These are phyloP conservation scores for Aspergillus carlsbadensis DNA, from an alignment of 495 filamentous ascomycete genomes.

Conservation along the genomic window DNA sequence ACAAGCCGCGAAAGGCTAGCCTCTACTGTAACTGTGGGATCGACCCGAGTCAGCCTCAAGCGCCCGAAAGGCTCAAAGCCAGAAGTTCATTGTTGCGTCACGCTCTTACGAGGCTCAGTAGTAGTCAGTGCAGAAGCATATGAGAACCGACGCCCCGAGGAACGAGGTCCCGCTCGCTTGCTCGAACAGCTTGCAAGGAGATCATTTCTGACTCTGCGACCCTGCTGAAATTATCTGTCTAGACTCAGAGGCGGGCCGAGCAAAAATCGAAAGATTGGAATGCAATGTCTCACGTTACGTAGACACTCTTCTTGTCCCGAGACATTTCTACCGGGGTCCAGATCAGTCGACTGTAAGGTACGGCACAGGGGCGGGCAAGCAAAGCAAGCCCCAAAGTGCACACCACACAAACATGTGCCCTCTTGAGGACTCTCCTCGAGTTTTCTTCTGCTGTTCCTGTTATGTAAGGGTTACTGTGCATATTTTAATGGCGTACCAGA, in stretches of 20 bases:
- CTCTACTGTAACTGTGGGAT: background rate
- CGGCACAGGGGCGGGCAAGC: slow-evolving; percentile 9
- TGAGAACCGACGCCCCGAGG: background rate
- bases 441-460: background rate
- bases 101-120: background rate
- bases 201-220: too few species aligned
- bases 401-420: too few species aligned
- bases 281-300: slow-evolving; percentile 8
- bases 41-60: background rate
- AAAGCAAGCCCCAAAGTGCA: too few species aligned
- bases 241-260: too few species aligned
- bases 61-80: background rate
- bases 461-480: background rate
- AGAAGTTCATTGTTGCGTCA: background rate
- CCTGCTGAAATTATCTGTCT: too few species aligned
- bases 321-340: slow-evolving; percentile 11
- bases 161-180: background rate
- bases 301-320: slow-evolving; percentile 6
- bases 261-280: background rate
- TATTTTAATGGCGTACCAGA: background rate
- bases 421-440: too few species aligned
- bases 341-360: slow-evolving; percentile 17
- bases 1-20: background rate
- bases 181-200: background rate
- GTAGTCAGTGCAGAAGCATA: background rate